These are phyloP conservation scores for Clonostachys byssicola DNA, from an alignment of 2,329 filamentous ascomycete species.

Conservation along the genomic window DNA sequence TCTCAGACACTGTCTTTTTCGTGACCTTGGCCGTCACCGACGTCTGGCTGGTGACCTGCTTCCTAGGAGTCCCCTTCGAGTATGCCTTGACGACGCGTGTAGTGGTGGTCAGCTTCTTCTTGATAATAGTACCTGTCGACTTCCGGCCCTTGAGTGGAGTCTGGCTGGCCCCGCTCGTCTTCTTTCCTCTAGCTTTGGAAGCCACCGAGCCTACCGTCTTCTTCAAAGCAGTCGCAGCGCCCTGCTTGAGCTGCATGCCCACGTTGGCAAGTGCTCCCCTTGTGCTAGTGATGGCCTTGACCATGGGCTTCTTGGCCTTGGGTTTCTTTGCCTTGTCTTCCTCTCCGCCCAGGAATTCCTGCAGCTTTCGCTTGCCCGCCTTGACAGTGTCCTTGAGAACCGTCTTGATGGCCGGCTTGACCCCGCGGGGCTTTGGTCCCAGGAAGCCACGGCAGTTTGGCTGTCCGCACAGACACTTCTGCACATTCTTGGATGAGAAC, in stretches of 20 bases:
- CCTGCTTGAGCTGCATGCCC: constrained; percentile 27
- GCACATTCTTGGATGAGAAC: constrained; percentile 65
- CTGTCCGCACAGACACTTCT: constrained; percentile 61
- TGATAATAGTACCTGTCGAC: neutral
- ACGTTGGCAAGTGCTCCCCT: constrained; percentile 26
- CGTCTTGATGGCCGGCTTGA: constrained; percentile 37
- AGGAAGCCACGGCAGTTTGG: constrained; percentile 61
- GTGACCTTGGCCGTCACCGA: neutral
- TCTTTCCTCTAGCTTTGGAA: constrained; percentile 19
- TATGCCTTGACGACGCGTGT: constrained; percentile 20
- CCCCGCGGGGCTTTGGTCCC: constrained; percentile 56
- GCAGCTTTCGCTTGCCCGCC: constrained; percentile 52
- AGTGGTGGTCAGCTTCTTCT: constrained; percentile 5
- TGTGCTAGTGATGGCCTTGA: constrained; percentile 17
- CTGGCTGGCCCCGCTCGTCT: constrained; percentile 14
- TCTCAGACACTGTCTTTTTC: constrained; percentile 2
- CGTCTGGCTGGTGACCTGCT: constrained; percentile 4
- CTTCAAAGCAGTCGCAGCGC: constrained; percentile 27
- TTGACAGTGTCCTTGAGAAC: constrained; percentile 34
- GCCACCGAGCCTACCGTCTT: constrained; percentile 14
- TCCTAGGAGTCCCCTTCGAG: constrained; percentile 7
- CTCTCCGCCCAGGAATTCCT: constrained; percentile 45
- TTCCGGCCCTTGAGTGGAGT: neutral
- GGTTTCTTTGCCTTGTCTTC: constrained; percentile 30
- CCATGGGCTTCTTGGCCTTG: constrained; percentile 28